Percentiles rank a stretch among this genome's conserved stretches.
These are phyloP conservation scores for Geranium incanum DNA, from an alignment of 441 rosid species.

Conservation along the genomic window DNA sequence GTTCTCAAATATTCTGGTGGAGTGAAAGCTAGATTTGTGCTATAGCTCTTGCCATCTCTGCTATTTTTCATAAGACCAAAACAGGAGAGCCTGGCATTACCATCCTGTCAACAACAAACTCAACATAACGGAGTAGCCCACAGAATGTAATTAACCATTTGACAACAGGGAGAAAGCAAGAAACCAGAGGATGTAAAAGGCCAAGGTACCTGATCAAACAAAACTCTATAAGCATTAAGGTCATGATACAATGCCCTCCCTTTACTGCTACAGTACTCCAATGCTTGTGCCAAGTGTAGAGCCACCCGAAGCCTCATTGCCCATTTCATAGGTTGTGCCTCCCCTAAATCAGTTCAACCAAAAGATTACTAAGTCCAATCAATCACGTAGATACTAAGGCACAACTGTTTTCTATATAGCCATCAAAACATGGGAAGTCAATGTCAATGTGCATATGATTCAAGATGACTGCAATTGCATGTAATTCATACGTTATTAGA, in stretches of 20 bases:
- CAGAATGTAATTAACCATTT: constrained; percentile 11
- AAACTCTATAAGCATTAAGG: constrained; percentile 84
- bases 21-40: constrained; percentile 94
- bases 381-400: background rate
- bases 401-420: background rate
- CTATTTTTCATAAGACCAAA: constrained; percentile 98
- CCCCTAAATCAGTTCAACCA: constrained; percentile 54
- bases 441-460: background rate
- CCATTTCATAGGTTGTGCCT: constrained; percentile 91
- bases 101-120: constrained; percentile 51
- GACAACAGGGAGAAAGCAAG: background rate
- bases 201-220: constrained; percentile 75
- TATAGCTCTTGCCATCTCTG: constrained; percentile 95
- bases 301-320: constrained; percentile 94
- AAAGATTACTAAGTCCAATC: background rate
- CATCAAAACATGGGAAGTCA: background rate
- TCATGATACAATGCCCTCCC: constrained; percentile 93
- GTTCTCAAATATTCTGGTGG: constrained; percentile 96
- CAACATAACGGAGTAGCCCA: constrained; percentile 18
- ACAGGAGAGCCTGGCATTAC: constrained; percentile 89
- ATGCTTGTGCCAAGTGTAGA: constrained; percentile 78
- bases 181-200: constrained; percentile 18
- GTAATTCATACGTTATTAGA: background rate
- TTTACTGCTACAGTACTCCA: constrained; percentile 77
- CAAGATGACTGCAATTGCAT: background rate